phyloP scores from a whole-genome alignment of 495 filamentous ascomycete species.

The Penicillium argentinense region DNA sequence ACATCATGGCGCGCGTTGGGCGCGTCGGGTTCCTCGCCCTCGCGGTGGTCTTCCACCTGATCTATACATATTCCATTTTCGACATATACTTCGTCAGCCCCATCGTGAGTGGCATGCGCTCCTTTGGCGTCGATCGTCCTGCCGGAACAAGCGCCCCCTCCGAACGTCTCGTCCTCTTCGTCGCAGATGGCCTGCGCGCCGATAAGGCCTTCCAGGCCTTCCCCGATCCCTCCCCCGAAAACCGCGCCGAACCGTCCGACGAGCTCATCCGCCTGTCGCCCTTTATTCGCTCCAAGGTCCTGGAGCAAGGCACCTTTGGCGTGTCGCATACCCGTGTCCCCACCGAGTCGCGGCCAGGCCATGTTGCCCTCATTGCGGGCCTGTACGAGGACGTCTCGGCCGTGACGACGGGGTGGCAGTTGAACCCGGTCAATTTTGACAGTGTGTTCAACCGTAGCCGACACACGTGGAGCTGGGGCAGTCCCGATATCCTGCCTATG shows the following conservation, averaged over 20 bases:
- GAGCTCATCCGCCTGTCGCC: constrained; percentile 81
- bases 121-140: constrained; percentile 68
- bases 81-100: constrained; percentile 99
- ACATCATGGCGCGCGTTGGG: constrained; percentile 72
- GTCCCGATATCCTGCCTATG: constrained; percentile 96
- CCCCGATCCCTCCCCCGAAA: constrained; percentile 79
- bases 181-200: constrained; percentile 95
- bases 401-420: constrained; percentile 96
- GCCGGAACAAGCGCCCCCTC: constrained; percentile 69
- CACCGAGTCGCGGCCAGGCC: constrained; percentile 94
- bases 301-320: constrained; percentile 93
- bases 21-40: constrained; percentile 88
- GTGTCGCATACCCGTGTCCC: constrained; percentile 97
- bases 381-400: constrained; percentile 98
- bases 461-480: constrained; percentile 99
- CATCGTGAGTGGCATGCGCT: constrained; percentile 92
- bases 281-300: constrained; percentile 84
- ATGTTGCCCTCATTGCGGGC: constrained; percentile 96
- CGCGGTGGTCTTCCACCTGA: constrained; percentile 89
- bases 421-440: constrained; percentile 98
- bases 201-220: constrained; percentile 98
- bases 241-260: constrained; percentile 47
- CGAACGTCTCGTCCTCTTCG: constrained; percentile 87
- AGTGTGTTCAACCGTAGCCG: constrained; percentile 96
- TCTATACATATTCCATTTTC: constrained; percentile 97